Evolutionary conservation across 2,329 filamentous ascomycete genomes (phyloP), one percentile per base, ranked within the genome.

Genomic region (Dothideomycetidae sp.): DNA sequence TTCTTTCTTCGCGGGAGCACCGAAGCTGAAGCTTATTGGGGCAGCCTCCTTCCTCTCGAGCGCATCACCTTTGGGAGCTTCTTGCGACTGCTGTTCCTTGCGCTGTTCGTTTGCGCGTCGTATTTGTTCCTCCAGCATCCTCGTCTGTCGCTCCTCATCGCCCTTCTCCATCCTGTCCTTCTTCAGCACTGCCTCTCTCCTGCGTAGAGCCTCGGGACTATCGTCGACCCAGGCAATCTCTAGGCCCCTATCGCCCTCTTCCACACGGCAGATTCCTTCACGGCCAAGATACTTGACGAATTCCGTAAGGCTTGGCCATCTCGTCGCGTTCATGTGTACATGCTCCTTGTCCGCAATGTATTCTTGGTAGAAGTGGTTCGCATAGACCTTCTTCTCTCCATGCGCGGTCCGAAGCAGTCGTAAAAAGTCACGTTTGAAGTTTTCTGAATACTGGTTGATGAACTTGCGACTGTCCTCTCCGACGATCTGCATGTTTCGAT

Each of bases 281-380:
- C 81, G 65, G 0, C 88, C 86, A 1, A 98, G 62, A 51, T 82
- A 65, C 53, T 93, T 93, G 10, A 81, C 83, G 53, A 93, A 93
- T 50, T 96, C 85, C 2, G 85, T 88, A 48, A 98, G 61, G 37
- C 74, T 82, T 3, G 78, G 73, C 85, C 85, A 96, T 51, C 79
- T 78, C 0, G 90, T 96, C 5, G 84, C 69, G 58, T 94, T 94
- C 81, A 96, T 85, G 55, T 96, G 90, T 5, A 90, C 66, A 54
- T 96, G 88, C 51, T 84, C 71, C 57, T 86, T 85, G 48, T 88
- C 79, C 11, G 75, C 70, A 48, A 96, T 94, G 51, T 93, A 90
- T 53, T 86, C 78, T 55, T 96, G 84, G 60, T 98, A 98, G 57
- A 96, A 96, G 44, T 82, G 77, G 53, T 98, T 98, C 36, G 86